Base-by-base conservation (phyloP, 2,329 filamentous ascomycete genomes). In the Penicillium sp. region DNA sequence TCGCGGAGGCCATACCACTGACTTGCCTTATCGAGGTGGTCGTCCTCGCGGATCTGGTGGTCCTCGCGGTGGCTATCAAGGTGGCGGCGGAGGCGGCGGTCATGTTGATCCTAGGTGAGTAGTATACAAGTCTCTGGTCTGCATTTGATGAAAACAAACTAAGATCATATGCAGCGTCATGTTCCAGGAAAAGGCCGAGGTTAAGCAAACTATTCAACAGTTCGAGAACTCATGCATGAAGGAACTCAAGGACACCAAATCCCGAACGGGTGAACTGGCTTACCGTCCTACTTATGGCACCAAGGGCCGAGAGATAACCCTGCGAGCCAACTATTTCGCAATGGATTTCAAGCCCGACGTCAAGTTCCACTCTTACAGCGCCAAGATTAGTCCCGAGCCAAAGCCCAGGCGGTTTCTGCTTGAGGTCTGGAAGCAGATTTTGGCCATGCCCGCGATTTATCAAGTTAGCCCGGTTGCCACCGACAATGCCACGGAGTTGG, bases 321-420 rank as follows among this genome's bases (percentile, higher is more conserved):
- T 67, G 16, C 59, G 63, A 10, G 58, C 65, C 1, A 66, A 68
- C 24, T 66, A 66, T 44, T 65, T 67, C 24, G 24, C 52, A 0
- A 40, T 66, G 27, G 13, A 33, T 0, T 58, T 68, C 46, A 56
- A 61, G 11, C 58, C 56, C 0, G 19, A 24, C 2, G 5, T 56
- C 16, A 39, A 18, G 3, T 59, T 63, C 37, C 36, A 57, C 24
- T 56, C 52, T 0, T 66, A 67, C 41, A 47, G 31, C 0, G 44
- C 62, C 11, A 56, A 43, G 3, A 43, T 61, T 31, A 11, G n/a
- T 2, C 63, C 59, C 1, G 50, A 55, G 3, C 55, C 55, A 9
- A 39, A 47, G 1, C 37, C 37, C 7, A 56, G 52, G 35, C 50
- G 54, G 1, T 60, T 63, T n/a, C 47, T 50, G 5, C 27, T 7